Evolutionary conservation across 495 filamentous ascomycete genomes (phyloP).

Genomic region (Aspergillus bridgeri): DNA sequence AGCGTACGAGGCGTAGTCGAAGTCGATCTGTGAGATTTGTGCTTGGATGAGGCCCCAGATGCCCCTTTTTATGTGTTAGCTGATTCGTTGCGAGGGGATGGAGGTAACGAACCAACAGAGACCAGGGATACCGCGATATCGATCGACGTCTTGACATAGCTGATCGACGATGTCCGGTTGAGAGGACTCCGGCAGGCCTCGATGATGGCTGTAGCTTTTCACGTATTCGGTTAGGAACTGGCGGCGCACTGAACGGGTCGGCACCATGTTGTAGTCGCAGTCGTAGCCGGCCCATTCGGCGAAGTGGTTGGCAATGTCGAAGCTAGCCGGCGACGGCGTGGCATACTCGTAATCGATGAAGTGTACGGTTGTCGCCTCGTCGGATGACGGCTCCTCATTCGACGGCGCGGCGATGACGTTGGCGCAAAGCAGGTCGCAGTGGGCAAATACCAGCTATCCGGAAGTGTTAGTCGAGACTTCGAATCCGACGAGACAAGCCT

Average conservation of each 20-base stretch:
- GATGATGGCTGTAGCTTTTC: constrained; percentile 42
- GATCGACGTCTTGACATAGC: constrained; percentile 76
- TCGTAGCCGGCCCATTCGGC: constrained; percentile 98
- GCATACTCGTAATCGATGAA: constrained; percentile 99
- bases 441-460: constrained; percentile 77
- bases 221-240: constrained; percentile 85
- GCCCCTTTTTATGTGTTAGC: constrained; percentile 54
- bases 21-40: constrained; percentile 91
- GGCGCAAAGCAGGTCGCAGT: constrained; percentile 91
- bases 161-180: constrained; percentile 59
- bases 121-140: constrained; percentile 84
- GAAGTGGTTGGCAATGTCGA: constrained; percentile 99
- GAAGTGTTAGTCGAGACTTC: constrained; percentile 14
- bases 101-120: constrained; percentile 62
- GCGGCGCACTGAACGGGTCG: constrained; percentile 70
- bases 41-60: constrained; percentile 97
- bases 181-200: constrained; percentile 40
- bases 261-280: constrained; percentile 83
- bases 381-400: constrained; percentile 17
- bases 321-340: constrained; percentile 90
- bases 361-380: constrained; percentile 54
- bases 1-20: constrained; percentile 93
- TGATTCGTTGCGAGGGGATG: neutral
- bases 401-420: constrained; percentile 86
- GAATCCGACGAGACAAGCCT: neutral